phyloP scores from a whole-genome alignment of 805 yeast genomes.

The Ogataea glucozyma region DNA sequence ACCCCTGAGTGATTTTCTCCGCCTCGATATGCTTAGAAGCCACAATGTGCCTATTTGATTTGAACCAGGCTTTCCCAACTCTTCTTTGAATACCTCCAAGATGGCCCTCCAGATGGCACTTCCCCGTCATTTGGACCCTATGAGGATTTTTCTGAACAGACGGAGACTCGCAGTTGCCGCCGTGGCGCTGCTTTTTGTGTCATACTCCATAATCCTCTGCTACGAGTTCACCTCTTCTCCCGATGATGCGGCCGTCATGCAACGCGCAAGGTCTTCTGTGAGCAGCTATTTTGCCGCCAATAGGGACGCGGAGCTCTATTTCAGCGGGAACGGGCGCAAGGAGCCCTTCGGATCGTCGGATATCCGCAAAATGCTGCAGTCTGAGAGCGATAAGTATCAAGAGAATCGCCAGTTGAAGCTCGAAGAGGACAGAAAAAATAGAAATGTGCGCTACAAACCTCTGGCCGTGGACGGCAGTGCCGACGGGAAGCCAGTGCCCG shows the following conservation, averaged over 20 bases:
- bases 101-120: no score
- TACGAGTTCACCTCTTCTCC: constrained; percentile 9
- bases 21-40: no score
- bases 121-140: not conserved
- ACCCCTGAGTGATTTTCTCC: no score
- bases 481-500: constrained; percentile 11
- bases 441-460: not conserved
- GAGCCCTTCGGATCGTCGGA: constrained; percentile 16
- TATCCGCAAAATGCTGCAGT: constrained; percentile 17
- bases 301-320: constrained; percentile 15
- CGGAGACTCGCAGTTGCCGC: constrained; percentile 4
- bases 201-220: constrained; percentile 6
- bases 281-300: constrained; percentile 8
- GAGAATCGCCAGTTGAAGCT: constrained; percentile 14
- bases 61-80: no score
- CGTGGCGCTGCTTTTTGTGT: constrained; percentile 1
- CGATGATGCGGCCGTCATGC: constrained; percentile 11
- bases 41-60: no score
- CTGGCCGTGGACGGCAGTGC: constrained; percentile 7
- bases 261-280: constrained; percentile 9
- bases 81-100: no score
- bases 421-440: not conserved
- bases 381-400: constrained; percentile 15
- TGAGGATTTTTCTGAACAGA: not conserved
- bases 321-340: constrained; percentile 10